These are phyloP conservation scores for Cyclotella atomus DNA, from an alignment of 108 stramenopile genomes.

Conservation along the genomic window DNA sequence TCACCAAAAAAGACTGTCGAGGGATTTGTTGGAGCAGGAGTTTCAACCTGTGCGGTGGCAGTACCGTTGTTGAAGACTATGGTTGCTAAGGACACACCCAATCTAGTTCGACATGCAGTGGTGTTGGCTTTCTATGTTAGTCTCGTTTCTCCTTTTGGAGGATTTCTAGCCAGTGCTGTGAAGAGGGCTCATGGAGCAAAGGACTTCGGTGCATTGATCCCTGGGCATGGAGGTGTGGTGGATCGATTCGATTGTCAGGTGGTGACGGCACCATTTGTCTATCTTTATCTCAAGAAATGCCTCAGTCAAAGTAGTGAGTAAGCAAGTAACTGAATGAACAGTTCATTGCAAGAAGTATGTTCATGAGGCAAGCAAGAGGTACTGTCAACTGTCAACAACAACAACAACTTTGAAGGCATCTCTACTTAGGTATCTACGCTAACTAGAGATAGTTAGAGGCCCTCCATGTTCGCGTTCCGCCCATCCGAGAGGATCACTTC, in stretches of 20 bases:
- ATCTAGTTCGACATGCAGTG: constrained; percentile 60
- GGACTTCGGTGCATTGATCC: constrained; percentile 96
- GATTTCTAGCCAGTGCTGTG: constrained; percentile 95
- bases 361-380: too few species aligned
- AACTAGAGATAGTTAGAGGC: too few species aligned
- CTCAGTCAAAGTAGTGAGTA: constrained; percentile 5
- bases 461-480: too few species aligned
- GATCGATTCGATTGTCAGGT: constrained; percentile 98
- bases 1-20: constrained; percentile 98
- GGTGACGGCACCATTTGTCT: constrained; percentile 92
- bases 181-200: constrained; percentile 97
- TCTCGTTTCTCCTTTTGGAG: constrained; percentile 97
- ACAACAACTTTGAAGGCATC: too few species aligned
- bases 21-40: constrained; percentile 91
- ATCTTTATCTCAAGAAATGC: constrained; percentile 56
- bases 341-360: too few species aligned
- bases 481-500: not conserved
- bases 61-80: constrained; percentile 29
- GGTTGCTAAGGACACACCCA: constrained; percentile 15
- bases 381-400: too few species aligned
- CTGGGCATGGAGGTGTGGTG: constrained; percentile 98
- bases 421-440: too few species aligned
- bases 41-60: constrained; percentile 73
- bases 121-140: constrained; percentile 89
- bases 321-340: not conserved